These are phyloP conservation scores for Globisporangium cylindrosporum DNA, from an alignment of 352 stramenopile species.

Conservation along the genomic window DNA sequence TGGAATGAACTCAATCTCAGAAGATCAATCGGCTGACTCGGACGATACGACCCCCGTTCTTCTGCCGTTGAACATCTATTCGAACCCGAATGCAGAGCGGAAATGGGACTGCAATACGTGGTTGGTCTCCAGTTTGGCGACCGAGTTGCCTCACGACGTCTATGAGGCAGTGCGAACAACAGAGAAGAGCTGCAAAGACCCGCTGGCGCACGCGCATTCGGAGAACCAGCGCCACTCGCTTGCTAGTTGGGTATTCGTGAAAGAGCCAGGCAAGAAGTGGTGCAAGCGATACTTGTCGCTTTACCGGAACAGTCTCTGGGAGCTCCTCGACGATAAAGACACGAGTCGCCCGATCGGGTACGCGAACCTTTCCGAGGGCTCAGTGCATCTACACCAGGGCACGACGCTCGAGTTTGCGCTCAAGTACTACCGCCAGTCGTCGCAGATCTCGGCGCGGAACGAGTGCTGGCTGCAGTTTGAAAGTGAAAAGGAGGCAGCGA, in stretches of 20 bases:
- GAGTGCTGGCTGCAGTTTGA: slow-evolving; percentile 71
- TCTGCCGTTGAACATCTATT: slow-evolving; percentile 25
- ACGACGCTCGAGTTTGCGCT: slow-evolving; percentile 52
- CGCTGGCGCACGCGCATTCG: slow-evolving; percentile 14
- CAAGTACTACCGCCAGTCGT: slow-evolving; percentile 55
- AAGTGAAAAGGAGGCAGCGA: slow-evolving; percentile 32
- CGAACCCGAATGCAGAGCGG: slow-evolving; percentile 20
- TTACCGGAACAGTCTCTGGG: slow-evolving; percentile 71
- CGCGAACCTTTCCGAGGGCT: slow-evolving; percentile 73
- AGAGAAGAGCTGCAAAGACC: slow-evolving; percentile 29
- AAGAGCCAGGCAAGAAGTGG: slow-evolving; percentile 64
- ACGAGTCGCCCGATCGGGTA: slow-evolving; percentile 62
- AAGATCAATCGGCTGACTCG: slow-evolving; percentile 31
- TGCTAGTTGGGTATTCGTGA: slow-evolving; percentile 56
- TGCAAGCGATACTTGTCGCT: slow-evolving; percentile 65
- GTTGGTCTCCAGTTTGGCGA: slow-evolving; percentile 65
- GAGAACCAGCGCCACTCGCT: slow-evolving; percentile 25
- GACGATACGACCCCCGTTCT: slow-evolving; percentile 57
- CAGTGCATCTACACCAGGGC: slow-evolving; percentile 46
- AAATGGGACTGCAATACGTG: slow-evolving; percentile 59
- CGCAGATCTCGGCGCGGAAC: slow-evolving; percentile 39
- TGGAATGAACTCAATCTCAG: slow-evolving; percentile 70
- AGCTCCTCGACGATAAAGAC: slow-evolving; percentile 68
- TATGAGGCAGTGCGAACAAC: slow-evolving; percentile 44
- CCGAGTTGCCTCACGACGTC: slow-evolving; percentile 56